Conservation (phyloP, 2,329 filamentous ascomycete genomes). For the Xylariaceae sp. region DNA sequence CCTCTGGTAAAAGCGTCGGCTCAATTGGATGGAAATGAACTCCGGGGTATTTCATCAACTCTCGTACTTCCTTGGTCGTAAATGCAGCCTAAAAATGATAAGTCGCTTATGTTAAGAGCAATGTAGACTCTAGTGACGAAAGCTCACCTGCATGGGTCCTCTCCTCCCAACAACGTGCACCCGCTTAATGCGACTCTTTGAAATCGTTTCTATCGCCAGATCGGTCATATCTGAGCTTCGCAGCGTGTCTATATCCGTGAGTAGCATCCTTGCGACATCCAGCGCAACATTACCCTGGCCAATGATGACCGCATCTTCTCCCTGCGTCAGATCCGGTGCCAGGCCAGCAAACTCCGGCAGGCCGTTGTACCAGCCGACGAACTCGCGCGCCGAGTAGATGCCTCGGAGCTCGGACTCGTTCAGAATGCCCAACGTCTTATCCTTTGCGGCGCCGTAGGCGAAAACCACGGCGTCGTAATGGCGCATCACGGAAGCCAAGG, state of each 20-base stretch:
- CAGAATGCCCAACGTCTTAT: conserved; percentile 70
- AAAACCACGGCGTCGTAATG: conserved; percentile 93
- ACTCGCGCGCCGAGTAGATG: conserved; percentile 82
- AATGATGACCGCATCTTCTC: conserved; percentile 80
- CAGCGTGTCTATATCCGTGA: conserved; percentile 68
- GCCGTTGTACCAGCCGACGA: conserved; percentile 98
- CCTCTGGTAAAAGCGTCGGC: conserved; percentile 58
- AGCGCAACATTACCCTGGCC: conserved; percentile 96
- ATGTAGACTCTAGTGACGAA: conserved; percentile 18
- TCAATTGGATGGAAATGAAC: conserved; percentile 70
- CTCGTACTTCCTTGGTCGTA: conserved; percentile 89
- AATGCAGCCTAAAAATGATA: conserved; percentile 65
- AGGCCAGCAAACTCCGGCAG: conserved; percentile 73
- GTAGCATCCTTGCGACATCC: conserved; percentile 82
- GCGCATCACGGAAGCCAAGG: conserved; percentile 62
- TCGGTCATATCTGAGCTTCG: conserved; percentile 84
- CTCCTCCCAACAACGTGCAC: conserved; percentile 86
- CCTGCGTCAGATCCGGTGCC: conserved; percentile 65
- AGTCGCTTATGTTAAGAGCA: neutral
- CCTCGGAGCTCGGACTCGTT: conserved; percentile 69
- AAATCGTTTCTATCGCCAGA: conserved; percentile 68
- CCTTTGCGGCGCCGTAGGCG: conserved; percentile 84
- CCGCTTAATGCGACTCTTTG: conserved; percentile 66
- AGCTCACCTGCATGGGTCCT: conserved; percentile 72
- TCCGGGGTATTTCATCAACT: conserved; percentile 70